Base-by-base conservation (phyloP, 208 protist genomes). In the Acanthamoeba lenticulata region DNA sequence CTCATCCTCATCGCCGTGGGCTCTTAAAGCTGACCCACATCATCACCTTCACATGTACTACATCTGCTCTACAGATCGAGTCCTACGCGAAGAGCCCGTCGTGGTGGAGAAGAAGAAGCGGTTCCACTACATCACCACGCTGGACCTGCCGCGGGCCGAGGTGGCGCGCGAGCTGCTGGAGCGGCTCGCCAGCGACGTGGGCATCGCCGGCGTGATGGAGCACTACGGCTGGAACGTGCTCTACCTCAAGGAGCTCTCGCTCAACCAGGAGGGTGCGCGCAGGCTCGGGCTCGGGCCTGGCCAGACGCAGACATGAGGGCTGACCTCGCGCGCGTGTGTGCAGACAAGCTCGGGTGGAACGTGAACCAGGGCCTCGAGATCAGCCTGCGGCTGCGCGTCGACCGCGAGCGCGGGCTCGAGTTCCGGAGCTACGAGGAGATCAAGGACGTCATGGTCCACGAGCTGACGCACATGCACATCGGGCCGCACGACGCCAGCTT, bases 271-370 rank as follows among this genome's bases (percentile, higher is more conserved):
- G 27, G 52, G 52, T 60, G 21, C 21, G 52, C n/a, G n/a, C n/a
- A 60, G 11, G 52, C 52, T 60, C 15, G 52, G 11, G 52, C 11
- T 60, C 52, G 52, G 11, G 52, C n/a, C n/a, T n/a, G n/a, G n/a
- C n/a, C n/a, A n/a, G n/a, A n/a, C n/a, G n/a, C n/a, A n/a, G n/a
- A n/a, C n/a, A n/a, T n/a, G n/a, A n/a, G n/a, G n/a, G n/a, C n/a
- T n/a, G n/a, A n/a, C n/a, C n/a, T n/a, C n/a, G n/a, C n/a, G n/a
- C n/a, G n/a, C n/a, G n/a, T n/a, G 21, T 60, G 15, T 60, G 15
- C 52, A 4, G 74, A 85, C 74, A 85, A 85, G 42, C 74, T 85
- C 42, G 74, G 74, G 27, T 85, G 74, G 74, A 85, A 85, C 42
- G 74, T 85, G 38, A 85, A 85, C 32, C 42, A 85, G 24, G 74